Percentiles rank a stretch among this genome's conserved stretches.
These are phyloP conservation scores for Didymella arachidicola DNA, from an alignment of 2,329 filamentous ascomycete species.

Conservation along the genomic window DNA sequence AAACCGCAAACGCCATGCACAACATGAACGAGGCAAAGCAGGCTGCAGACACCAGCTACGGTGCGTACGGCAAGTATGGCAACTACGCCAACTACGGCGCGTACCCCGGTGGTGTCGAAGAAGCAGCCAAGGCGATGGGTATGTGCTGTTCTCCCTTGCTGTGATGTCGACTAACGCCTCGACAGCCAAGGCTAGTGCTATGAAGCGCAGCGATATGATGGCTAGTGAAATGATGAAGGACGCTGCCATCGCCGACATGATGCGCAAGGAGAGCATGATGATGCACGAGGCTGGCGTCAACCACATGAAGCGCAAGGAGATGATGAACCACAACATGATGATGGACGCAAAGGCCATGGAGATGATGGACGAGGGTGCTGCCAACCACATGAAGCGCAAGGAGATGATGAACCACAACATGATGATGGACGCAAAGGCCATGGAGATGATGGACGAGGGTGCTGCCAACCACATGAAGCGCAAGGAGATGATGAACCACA, in stretches of 20 bases:
- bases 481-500: no score
- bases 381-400: no score
- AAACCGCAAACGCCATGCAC: not conserved
- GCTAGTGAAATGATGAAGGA: not conserved
- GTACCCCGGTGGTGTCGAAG: not conserved
- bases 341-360: not conserved
- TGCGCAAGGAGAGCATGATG: conserved; percentile 3
- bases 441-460: no score
- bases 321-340: not conserved
- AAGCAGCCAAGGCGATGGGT: conserved; percentile 7
- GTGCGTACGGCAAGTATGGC: not conserved
- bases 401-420: not conserved
- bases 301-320: not conserved
- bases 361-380: no score
- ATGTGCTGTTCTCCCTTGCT: not conserved
- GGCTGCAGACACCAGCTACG: conserved; percentile 2
- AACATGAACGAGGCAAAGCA: not conserved
- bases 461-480: no score
- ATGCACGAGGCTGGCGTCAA: not conserved
- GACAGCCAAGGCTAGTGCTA: conserved; percentile 3
- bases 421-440: not conserved
- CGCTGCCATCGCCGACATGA: not conserved
- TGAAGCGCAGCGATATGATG: conserved; percentile 10
- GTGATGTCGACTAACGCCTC: not conserved
- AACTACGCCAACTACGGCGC: not conserved